Conservation (phyloP, 805 yeast genomes). For the Tetrapisispora taiwanensis region DNA sequence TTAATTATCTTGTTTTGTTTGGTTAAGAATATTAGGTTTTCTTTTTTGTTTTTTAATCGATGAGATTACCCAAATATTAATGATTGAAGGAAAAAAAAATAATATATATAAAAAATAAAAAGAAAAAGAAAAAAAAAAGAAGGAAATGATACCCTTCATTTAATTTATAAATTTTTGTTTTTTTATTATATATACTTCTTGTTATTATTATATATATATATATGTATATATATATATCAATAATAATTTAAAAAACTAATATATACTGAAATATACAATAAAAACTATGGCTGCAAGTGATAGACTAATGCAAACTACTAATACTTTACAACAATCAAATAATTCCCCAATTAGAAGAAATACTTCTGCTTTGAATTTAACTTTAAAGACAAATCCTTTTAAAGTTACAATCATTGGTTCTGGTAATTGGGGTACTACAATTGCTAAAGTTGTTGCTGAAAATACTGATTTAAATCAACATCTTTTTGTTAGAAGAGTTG, state of each 20-base stretch:
- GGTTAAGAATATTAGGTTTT: no score
- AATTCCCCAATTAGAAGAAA: conserved; percentile 9
- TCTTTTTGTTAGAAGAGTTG: conserved; percentile 61
- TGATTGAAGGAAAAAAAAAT: no score
- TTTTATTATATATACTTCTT: no score
- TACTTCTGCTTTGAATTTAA: conserved; percentile 10
- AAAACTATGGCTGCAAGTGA: conserved; percentile 15
- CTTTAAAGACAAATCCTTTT: conserved; percentile 29
- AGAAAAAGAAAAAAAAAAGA: no score
- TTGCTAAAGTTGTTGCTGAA: conserved; percentile 90
- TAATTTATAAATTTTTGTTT: no score
- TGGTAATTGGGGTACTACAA: conserved; percentile 97
- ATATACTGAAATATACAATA: no score
- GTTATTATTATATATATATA: background rate
- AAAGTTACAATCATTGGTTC: conserved; percentile 78
- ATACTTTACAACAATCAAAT: conserved; percentile 14
- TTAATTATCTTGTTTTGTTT: no score
- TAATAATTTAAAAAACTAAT: background rate
- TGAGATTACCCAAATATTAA: no score
- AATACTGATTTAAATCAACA: conserved; percentile 63
- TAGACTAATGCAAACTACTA: conserved; percentile 20
- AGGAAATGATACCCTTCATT: no score
- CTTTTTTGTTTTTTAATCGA: no score
- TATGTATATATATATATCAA: no score
- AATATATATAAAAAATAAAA: no score